phyloP scores from a whole-genome alignment of 257 asterid species.

The Petrea volubilis region DNA sequence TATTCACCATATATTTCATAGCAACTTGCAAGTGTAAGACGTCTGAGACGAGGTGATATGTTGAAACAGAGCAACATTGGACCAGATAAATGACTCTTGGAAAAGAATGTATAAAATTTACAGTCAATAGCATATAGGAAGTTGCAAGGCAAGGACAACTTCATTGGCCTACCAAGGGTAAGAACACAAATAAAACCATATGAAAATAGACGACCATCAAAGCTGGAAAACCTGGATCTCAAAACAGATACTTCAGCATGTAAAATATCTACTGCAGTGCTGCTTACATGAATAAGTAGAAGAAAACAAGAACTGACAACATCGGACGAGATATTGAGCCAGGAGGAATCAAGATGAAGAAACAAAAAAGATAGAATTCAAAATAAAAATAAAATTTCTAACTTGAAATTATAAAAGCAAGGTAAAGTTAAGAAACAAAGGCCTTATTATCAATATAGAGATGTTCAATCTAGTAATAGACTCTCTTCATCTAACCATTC shows the following conservation, averaged over 20 bases:
- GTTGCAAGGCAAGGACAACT: neutral
- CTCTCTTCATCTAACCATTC: too few species aligned
- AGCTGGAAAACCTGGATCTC: neutral
- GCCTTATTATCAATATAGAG: too few species aligned
- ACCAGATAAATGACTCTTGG: neutral
- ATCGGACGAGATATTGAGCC: too few species aligned
- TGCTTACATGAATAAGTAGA: too few species aligned
- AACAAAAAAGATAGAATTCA: too few species aligned
- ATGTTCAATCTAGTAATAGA: too few species aligned
- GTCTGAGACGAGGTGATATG: constrained; percentile 44
- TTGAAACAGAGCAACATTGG: neutral
- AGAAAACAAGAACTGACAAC: neutral
- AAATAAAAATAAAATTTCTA: too few species aligned
- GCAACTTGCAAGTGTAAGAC: constrained; percentile 35
- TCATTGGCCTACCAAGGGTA: too few species aligned
- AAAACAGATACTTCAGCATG: neutral
- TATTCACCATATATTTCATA: constrained; percentile 3
- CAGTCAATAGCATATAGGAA: neutral
- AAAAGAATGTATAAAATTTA: neutral
- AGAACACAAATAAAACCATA: neutral
- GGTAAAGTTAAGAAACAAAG: too few species aligned
- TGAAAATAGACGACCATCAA: neutral
- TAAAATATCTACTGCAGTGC: too few species aligned
- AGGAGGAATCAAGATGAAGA: too few species aligned
- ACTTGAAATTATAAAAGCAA: too few species aligned